phyloP scores from a whole-genome alignment of 495 filamentous ascomycete genomes.

The Penicillium angulare region DNA sequence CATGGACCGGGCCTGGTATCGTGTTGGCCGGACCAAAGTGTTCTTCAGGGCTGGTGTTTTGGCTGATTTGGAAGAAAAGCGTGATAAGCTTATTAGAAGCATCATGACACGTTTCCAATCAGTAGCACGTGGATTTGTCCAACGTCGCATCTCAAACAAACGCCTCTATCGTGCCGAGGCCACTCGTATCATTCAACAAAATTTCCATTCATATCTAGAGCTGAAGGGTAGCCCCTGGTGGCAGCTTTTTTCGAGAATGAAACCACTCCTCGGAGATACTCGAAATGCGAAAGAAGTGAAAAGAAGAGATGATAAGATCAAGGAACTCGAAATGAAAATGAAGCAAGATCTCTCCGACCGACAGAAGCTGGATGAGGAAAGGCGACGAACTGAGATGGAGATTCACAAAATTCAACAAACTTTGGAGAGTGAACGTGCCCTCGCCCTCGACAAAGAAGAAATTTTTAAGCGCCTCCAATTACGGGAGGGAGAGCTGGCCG shows the following conservation, averaged over 20 bases:
- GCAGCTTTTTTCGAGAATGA: conserved; percentile 93
- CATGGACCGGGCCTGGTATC: conserved; percentile 81
- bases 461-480: conserved; percentile 94
- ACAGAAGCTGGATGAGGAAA: conserved; percentile 85
- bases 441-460: conserved; percentile 96
- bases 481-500: conserved; percentile 82
- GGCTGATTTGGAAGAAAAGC: conserved; percentile 92
- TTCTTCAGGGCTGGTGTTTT: conserved; percentile 97
- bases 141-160: conserved; percentile 85
- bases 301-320: conserved; percentile 89
- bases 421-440: conserved; percentile 88
- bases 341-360: conserved; percentile 70
- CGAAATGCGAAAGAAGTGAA: conserved; percentile 88
- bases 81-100: conserved; percentile 85
- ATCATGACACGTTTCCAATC: conserved; percentile 96
- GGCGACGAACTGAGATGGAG: conserved; percentile 81
- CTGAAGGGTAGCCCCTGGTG: conserved; percentile 95
- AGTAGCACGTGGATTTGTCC: conserved; percentile 81
- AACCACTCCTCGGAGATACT: conserved; percentile 88
- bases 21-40: conserved; percentile 94
- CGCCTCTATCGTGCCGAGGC: conserved; percentile 92
- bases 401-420: conserved; percentile 87
- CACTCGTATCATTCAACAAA: conserved; percentile 89
- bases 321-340: conserved; percentile 79
- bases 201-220: conserved; percentile 84